These are phyloP conservation scores for Laguncularia racemosa DNA, from an alignment of 345 rosid species.

Conservation along the genomic window DNA sequence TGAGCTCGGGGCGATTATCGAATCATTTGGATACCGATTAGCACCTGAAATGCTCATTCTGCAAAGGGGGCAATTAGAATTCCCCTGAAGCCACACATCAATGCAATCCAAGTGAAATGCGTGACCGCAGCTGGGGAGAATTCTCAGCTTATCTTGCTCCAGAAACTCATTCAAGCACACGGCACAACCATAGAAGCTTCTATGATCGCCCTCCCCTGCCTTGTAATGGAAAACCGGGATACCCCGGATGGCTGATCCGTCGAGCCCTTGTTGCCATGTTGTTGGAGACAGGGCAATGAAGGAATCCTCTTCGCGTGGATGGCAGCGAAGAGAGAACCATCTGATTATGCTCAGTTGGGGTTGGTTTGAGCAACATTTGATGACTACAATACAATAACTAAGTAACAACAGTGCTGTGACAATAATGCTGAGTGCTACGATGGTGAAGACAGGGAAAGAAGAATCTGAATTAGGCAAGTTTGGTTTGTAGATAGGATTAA, in stretches of 20 bases:
- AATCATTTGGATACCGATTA: conserved; percentile 23
- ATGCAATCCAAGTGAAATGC: conserved; percentile 59
- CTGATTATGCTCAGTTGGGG: conserved; percentile 25
- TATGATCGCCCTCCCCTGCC: conserved; percentile 15
- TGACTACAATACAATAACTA: conserved; percentile 30
- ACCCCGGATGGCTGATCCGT: conserved; percentile 33
- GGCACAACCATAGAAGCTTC: conserved; percentile 35
- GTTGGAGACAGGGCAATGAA: conserved; percentile 56
- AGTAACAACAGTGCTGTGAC: conserved; percentile 36
- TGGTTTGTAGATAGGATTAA: conserved; percentile 7
- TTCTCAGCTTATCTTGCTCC: conserved; percentile 43
- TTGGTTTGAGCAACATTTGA: conserved; percentile 39
- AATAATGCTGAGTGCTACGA: conserved; percentile 29
- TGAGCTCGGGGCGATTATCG: conserved; percentile 48
- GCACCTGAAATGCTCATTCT: conserved; percentile 44
- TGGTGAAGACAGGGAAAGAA: conserved; percentile 32
- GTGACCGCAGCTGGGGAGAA: conserved; percentile 58
- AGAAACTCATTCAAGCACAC: conserved; percentile 60
- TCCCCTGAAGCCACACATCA: conserved; percentile 51
- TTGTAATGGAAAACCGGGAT: conserved; percentile 45
- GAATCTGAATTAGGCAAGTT: conserved; percentile 21
- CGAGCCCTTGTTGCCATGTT: conserved; percentile 47
- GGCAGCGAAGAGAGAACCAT: conserved; percentile 15
- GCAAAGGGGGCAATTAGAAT: conserved; percentile 60
- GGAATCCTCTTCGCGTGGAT: conserved; percentile 19